Conservation (phyloP, 2,329 filamentous ascomycete genomes). For the Scytalidium sp. region DNA sequence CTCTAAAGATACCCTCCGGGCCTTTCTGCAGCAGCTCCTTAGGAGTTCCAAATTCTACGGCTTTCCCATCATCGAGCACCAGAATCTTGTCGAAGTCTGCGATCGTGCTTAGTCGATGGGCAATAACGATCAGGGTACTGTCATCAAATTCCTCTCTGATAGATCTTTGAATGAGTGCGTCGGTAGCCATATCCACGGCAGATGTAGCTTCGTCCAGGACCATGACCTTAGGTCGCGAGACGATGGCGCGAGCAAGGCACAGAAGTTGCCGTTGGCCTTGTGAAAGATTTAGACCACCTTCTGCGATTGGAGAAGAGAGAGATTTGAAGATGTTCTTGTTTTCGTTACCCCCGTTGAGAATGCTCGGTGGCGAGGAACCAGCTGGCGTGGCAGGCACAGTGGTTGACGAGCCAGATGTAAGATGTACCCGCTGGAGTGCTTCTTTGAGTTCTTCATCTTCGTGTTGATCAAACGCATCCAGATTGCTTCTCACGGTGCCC, state of each 20-base stretch:
- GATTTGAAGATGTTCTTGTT: slow-evolving; percentile 66
- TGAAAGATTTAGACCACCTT: slow-evolving; percentile 71
- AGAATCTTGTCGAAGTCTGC: slow-evolving; percentile 74
- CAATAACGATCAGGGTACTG: slow-evolving; percentile 70
- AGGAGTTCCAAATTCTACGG: slow-evolving; percentile 66
- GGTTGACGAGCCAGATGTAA: slow-evolving; percentile 31
- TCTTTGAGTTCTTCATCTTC: slow-evolving; percentile 67
- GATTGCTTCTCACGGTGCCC: slow-evolving; percentile 71
- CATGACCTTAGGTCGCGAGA: slow-evolving; percentile 71
- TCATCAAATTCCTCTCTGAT: slow-evolving; percentile 71
- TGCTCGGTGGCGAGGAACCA: slow-evolving; percentile 33
- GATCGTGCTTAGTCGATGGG: slow-evolving; percentile 73
- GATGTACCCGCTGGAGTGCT: slow-evolving; percentile 67
- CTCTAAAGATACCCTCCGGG: slow-evolving; percentile 47
- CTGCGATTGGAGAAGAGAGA: slow-evolving; percentile 61
- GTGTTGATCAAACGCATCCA: slow-evolving; percentile 73
- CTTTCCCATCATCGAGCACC: slow-evolving; percentile 65
- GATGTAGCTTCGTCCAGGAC: slow-evolving; percentile 78
- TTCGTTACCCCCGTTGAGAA: slow-evolving; percentile 29
- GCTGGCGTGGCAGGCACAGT: slow-evolving; percentile 10
- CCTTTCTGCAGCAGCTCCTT: slow-evolving; percentile 52
- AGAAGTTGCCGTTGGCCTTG: slow-evolving; percentile 76
- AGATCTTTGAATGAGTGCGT: slow-evolving; percentile 68
- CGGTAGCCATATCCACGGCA: slow-evolving; percentile 75
- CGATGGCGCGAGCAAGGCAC: slow-evolving; percentile 70